Conservation (phyloP, 169 alveolate species). For the Cryptosporidium ryanae region DNA sequence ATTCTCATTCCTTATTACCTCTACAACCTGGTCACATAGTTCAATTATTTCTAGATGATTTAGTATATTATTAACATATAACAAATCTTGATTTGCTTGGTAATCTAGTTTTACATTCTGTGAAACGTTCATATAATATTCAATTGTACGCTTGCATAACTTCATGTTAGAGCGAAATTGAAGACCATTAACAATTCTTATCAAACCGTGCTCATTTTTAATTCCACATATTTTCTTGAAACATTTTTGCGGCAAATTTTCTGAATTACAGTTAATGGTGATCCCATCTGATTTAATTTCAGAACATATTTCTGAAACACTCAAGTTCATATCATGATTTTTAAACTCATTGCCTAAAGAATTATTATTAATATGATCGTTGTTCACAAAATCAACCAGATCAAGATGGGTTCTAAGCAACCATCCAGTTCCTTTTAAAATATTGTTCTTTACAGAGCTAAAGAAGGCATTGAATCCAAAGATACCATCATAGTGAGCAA, state of each 20-base stretch:
- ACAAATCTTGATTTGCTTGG: slow-evolving; percentile 24
- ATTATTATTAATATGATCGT: neutral
- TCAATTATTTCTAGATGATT: slow-evolving; percentile 37
- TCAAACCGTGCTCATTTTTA: neutral
- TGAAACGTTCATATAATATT: slow-evolving; percentile 47
- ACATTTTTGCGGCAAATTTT: neutral
- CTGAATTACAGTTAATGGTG: neutral
- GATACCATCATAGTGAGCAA: slow-evolving; percentile 73
- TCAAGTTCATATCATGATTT: neutral
- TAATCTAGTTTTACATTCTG: neutral
- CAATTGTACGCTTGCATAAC: slow-evolving; percentile 43
- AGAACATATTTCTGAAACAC: neutral
- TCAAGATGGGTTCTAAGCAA: slow-evolving; percentile 61
- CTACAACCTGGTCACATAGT: slow-evolving; percentile 47
- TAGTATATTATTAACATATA: slow-evolving; percentile 43
- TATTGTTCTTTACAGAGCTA: slow-evolving; percentile 47
- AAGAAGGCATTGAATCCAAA: slow-evolving; percentile 70
- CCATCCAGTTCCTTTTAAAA: slow-evolving; percentile 74
- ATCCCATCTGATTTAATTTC: neutral
- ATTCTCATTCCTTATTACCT: slow-evolving; percentile 30
- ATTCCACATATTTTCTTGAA: neutral
- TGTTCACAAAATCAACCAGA: slow-evolving; percentile 49
- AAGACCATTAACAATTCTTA: neutral
- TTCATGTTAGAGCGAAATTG: neutral
- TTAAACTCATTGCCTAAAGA: neutral